Evolutionary conservation across 805 yeast species (phyloP).

Genomic region (Yarrowia hollandica): DNA sequence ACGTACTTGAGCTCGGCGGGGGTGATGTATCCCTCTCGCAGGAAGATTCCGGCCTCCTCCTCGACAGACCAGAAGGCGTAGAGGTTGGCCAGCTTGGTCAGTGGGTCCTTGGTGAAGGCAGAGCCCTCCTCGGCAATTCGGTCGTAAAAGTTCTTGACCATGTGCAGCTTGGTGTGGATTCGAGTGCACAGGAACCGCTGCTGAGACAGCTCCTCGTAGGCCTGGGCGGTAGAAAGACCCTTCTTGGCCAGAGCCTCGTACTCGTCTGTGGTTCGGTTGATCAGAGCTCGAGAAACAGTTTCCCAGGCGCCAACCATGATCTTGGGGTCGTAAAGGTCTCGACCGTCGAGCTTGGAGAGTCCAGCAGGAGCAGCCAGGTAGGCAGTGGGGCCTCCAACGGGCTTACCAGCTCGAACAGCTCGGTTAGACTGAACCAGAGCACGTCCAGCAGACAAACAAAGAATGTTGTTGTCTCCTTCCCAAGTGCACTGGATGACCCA

Average conservation of each 20-base stretch:
- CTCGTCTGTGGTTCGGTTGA: constrained; percentile 40
- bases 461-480: constrained; percentile 94
- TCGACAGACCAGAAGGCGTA: constrained; percentile 69
- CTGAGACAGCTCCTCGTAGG: constrained; percentile 46
- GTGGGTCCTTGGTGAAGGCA: constrained; percentile 48
- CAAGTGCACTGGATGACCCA: constrained; percentile 97
- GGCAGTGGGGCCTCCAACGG: constrained; percentile 47
- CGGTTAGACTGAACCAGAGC: constrained; percentile 57
- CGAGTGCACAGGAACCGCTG: constrained; percentile 46
- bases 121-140: constrained; percentile 41
- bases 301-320: constrained; percentile 43
- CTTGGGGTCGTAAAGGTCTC: constrained; percentile 35
- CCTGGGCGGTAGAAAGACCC: constrained; percentile 39
- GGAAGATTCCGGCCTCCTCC: constrained; percentile 68
- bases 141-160: constrained; percentile 44
- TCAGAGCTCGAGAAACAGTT: constrained; percentile 40
- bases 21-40: constrained; percentile 59
- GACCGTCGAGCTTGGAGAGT: constrained; percentile 32
- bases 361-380: constrained; percentile 42
- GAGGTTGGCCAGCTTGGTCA: constrained; percentile 57
- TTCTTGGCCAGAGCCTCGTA: constrained; percentile 33
- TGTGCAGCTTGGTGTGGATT: constrained; percentile 43
- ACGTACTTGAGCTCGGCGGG: constrained; percentile 49
- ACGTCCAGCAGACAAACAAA: constrained; percentile 81
- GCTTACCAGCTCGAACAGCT: constrained; percentile 45